Conservation (phyloP, 768 basidiomycete species). For the Russula griseocarnosa region DNA sequence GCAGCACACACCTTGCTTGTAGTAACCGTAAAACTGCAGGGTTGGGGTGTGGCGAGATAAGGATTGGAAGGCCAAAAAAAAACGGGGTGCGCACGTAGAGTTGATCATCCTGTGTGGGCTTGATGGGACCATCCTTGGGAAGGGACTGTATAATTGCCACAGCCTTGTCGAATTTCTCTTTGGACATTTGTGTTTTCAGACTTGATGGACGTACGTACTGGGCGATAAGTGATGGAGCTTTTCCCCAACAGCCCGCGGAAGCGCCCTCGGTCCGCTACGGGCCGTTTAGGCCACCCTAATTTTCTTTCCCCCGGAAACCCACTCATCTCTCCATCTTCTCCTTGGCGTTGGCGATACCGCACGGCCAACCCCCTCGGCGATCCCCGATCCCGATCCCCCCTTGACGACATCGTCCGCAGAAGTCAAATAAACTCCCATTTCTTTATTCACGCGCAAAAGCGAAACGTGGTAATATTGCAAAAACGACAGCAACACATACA, state of each 20-base stretch:
- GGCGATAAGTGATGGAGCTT: not conserved
- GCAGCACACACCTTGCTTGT: slow-evolving; percentile 73
- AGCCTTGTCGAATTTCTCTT: slow-evolving; percentile 73
- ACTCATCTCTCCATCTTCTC: not conserved
- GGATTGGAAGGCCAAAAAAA: slow-evolving; percentile 19
- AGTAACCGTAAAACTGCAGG: slow-evolving; percentile 84
- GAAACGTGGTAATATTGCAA: too few species aligned
- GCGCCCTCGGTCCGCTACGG: not conserved
- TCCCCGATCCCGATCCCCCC: not conserved
- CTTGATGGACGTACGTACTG: not conserved
- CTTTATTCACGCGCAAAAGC: not conserved
- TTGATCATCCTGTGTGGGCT: slow-evolving; percentile 69
- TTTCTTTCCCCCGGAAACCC: not conserved
- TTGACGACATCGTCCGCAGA: not conserved
- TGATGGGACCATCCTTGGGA: slow-evolving; percentile 76
- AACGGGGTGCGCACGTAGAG: slow-evolving; percentile 57
- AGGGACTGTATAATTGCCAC: slow-evolving; percentile 60
- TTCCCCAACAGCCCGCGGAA: too few species aligned
- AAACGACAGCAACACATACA: too few species aligned
- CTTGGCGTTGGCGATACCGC: not conserved
- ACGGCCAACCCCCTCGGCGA: slow-evolving; percentile 6
- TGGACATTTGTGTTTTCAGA: slow-evolving; percentile 47
- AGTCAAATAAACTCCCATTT: slow-evolving; percentile 10
- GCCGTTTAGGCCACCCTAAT: not conserved
- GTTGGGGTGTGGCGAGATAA: not conserved